Evolutionary conservation across 495 filamentous ascomycete genomes (phyloP), one percentile per base, ranked within the genome.

Genomic region (Elaphomyces granulatus): DNA sequence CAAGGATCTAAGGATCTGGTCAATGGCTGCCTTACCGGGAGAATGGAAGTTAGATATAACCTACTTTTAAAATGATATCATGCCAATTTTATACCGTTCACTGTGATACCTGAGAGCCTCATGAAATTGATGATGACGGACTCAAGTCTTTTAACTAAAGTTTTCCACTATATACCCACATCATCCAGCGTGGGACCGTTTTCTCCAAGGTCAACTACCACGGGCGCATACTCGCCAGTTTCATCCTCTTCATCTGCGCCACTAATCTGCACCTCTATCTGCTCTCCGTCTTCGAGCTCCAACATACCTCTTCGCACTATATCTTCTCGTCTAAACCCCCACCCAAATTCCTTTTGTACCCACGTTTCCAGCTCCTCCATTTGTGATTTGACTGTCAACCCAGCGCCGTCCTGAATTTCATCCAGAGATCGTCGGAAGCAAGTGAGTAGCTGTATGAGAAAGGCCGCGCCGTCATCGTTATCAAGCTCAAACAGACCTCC

Each of bases 201-300:
- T 26, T 42, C 37, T 20, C 42, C 68, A 47, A 87, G 48, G 37
- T 86, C 75, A 3, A 98, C 84, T 14, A 98, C 58, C 16, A 81
- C 68, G 12, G 88, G 90, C 43, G 81, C 78, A 65, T 86, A 87
- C 52, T 94, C 88, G 14, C 84, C 85, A 42, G 71, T 72, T 58
- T 90, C 84, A 38, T 90, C 83, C 41, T 92, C 83, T 42, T 75
- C 83, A 44, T 88, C 80, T 43, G 78, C 69, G 4, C 78, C 81
- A 18, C 64, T 64, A 44, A 83, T 64, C 44, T 94, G 85, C 51
- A 90, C 70, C 42, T 86, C 77, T 12, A 93, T 77, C 48, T 75
- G 61, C 55, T 87, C 83, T 16, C 78, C 81, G 49, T 85, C 81
- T 52, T 85, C 83, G 93, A 86, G 57, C 58, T 75, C 66, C 31